phyloP scores from a whole-genome alignment of 768 basidiomycete species.

The Ramaria rubella region DNA sequence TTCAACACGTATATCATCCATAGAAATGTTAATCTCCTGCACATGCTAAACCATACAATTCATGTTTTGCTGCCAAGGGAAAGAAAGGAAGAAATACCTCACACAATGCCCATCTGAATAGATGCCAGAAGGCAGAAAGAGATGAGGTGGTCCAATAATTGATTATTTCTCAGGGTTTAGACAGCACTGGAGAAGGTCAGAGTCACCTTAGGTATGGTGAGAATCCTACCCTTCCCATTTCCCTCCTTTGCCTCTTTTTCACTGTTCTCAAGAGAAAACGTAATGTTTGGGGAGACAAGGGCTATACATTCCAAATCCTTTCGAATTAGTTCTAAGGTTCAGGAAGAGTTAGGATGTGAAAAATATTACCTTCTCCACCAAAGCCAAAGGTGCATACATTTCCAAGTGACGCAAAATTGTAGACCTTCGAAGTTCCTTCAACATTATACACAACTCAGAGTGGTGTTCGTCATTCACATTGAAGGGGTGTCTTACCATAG shows the following conservation, averaged over 20 bases:
- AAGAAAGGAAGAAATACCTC: conserved; percentile 40
- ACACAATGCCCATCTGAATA: conserved; percentile 66
- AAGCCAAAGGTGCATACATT: conserved; percentile 73
- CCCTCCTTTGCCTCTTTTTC: conserved; percentile 31
- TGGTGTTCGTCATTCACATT: too few relatives aligned
- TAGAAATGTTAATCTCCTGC: conserved; percentile 49
- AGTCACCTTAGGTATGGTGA: conserved; percentile 70
- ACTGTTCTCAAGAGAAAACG: conserved; percentile 61
- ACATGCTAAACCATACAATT: too few relatives aligned
- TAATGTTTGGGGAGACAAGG: conserved; percentile 62
- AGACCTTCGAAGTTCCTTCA: conserved; percentile 69
- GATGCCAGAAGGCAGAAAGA: conserved; percentile 58
- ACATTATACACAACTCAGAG: neutral
- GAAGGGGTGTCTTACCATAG: conserved; percentile 51
- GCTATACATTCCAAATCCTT: conserved; percentile 69
- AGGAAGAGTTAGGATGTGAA: conserved; percentile 47
- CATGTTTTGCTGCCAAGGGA: neutral
- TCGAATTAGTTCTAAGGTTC: conserved; percentile 61
- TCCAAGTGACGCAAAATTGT: conserved; percentile 43
- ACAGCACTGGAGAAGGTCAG: too few relatives aligned
- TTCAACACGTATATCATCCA: conserved; percentile 49
- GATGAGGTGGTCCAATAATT: conserved; percentile 52
- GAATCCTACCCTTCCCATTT: conserved; percentile 36
- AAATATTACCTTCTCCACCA: conserved; percentile 81
- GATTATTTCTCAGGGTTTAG: too few relatives aligned